phyloP scores from a whole-genome alignment of 306 rosid species.

The Corylus avellana region DNA sequence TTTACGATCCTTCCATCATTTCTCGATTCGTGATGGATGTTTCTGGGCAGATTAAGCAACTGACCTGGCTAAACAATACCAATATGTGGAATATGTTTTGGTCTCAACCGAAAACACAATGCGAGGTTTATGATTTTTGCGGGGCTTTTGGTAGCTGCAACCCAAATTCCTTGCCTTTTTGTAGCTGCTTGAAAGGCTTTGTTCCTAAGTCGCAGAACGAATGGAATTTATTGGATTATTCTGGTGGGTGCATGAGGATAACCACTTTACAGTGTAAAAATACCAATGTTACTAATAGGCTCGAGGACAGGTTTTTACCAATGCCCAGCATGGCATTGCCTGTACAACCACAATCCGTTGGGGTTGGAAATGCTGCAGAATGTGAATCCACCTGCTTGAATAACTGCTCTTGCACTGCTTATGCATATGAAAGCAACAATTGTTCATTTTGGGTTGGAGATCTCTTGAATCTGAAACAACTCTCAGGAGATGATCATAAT shows the following conservation, averaged over 20 bases:
- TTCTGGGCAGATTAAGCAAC: neutral
- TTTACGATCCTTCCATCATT: neutral
- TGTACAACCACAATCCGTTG: slow-evolving; percentile 14
- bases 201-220: neutral
- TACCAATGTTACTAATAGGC: slow-evolving; percentile 15
- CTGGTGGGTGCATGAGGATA: neutral
- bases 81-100: neutral
- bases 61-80: neutral
- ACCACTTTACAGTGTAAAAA: slow-evolving; percentile 15
- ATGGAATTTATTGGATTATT: neutral
- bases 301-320: slow-evolving; percentile 40
- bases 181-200: neutral
- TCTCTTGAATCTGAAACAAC: slow-evolving; percentile 56
- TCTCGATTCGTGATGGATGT: neutral
- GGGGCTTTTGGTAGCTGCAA: neutral
- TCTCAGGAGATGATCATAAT: slow-evolving; percentile 28
- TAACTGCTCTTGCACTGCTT: slow-evolving; percentile 60
- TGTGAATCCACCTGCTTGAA: slow-evolving; percentile 55
- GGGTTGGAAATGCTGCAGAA: slow-evolving; percentile 31
- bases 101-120: neutral
- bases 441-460: slow-evolving; percentile 65
- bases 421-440: slow-evolving; percentile 35
- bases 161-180: neutral
- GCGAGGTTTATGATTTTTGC: neutral
- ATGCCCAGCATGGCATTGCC: slow-evolving; percentile 39